Conservation (phyloP, 2,329 filamentous ascomycete genomes). For the Botrytis sinoallii region DNA sequence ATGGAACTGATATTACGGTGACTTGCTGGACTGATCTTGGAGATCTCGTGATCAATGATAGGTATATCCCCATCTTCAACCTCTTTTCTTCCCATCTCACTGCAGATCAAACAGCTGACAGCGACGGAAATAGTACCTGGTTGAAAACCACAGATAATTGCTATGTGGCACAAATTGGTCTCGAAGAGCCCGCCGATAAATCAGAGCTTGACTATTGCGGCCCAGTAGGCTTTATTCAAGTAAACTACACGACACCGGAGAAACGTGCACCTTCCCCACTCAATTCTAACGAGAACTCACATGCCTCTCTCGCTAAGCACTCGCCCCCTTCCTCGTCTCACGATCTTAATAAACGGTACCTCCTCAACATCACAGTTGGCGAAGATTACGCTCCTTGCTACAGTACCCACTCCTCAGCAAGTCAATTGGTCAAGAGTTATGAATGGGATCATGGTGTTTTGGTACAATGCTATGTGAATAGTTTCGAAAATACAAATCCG, state of each 20-base stretch:
- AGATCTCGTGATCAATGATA: slow-evolving; percentile 21
- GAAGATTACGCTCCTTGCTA: slow-evolving; percentile 27
- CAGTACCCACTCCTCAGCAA: neutral
- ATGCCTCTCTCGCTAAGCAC: neutral
- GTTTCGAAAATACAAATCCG: neutral
- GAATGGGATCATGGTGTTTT: slow-evolving; percentile 10
- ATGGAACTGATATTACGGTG: slow-evolving; percentile 22
- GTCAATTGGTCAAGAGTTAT: slow-evolving; percentile 13
- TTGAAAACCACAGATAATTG: slow-evolving; percentile 27
- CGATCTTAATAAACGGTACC: slow-evolving; percentile 18
- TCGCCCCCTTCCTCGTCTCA: neutral
- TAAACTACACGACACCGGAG: slow-evolving; percentile 21
- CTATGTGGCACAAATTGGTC: slow-evolving; percentile 25
- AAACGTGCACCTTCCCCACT: neutral
- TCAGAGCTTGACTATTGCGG: slow-evolving; percentile 28
- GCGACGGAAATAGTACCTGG: slow-evolving; percentile 21
- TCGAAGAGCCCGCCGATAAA: slow-evolving; percentile 21
- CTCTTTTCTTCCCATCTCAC: neutral
- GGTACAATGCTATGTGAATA: slow-evolving; percentile 10
- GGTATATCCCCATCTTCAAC: slow-evolving; percentile 10
- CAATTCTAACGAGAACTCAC: neutral
- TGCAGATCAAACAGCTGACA: neutral
- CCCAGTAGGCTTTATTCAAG: slow-evolving; percentile 26
- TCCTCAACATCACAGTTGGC: slow-evolving; percentile 27
- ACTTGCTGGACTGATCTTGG: slow-evolving; percentile 28